phyloP scores from a whole-genome alignment of 1,139 yeast species.

The Starmera stellimalicola region DNA sequence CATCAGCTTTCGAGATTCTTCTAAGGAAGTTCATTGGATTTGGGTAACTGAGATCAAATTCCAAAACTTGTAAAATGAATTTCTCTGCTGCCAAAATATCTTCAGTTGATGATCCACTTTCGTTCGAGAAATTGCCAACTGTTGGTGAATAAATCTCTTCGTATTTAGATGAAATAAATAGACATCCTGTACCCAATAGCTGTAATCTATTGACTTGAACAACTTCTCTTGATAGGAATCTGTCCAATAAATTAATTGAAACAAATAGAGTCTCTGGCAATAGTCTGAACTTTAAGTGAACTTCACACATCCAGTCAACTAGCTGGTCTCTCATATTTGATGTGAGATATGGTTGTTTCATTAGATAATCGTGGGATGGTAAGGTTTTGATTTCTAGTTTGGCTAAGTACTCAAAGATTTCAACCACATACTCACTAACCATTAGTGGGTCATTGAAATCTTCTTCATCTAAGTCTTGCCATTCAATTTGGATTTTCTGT shows the following conservation, averaged over 20 bases:
- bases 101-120: constrained; percentile 80
- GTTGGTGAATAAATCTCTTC: constrained; percentile 93
- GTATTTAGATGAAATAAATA: constrained; percentile 90
- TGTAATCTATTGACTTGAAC: constrained; percentile 83
- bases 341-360: constrained; percentile 65
- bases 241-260: constrained; percentile 84
- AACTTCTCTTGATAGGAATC: constrained; percentile 73
- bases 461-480: constrained; percentile 91
- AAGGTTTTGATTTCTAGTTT: constrained; percentile 66
- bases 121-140: constrained; percentile 78
- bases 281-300: constrained; percentile 77
- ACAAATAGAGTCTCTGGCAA: constrained; percentile 86
- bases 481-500: constrained; percentile 33
- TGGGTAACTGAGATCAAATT: constrained; percentile 79
- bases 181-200: constrained; percentile 80
- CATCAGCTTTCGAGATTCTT: constrained; percentile 90
- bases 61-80: constrained; percentile 64
- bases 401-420: constrained; percentile 73
- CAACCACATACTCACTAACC: constrained; percentile 90
- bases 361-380: constrained; percentile 70
- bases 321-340: constrained; percentile 83
- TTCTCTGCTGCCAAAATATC: constrained; percentile 86
- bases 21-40: constrained; percentile 92
- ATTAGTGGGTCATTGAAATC: constrained; percentile 87
- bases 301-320: constrained; percentile 93